Evolutionary conservation across 192 early-diverging fungal species (phyloP), one percentile per base, ranked within the genome.

Genomic region (Coemansia sp.): DNA sequence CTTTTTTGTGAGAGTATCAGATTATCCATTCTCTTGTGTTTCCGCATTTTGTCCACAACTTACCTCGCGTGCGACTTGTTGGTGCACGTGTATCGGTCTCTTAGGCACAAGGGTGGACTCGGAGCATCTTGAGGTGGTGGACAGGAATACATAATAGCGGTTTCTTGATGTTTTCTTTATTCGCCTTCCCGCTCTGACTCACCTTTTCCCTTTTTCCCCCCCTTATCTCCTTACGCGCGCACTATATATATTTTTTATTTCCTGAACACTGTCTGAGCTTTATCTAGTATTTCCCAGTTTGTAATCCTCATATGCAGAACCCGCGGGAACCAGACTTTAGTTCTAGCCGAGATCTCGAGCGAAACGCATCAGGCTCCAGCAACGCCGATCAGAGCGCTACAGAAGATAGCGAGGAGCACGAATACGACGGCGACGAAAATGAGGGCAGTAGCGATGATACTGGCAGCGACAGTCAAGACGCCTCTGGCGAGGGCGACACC

Each of bases 361-460:
- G 57, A 33, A 60, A 60, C 33, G 33, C 57, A 15, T 6, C 31
- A 2, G 57, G 31, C 31, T 60, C 57, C 7, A 60, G 31, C 33
- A 24, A 36, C 16, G 34, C 31, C 33, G 57, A 34, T 16, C 87
- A 88, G 64, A 73, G 89, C 29, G 79, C 87, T 24, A 50, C 80
- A 44, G 91, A 93, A 68, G 79, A 75, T 72, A 70, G 43, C 4
- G 79, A 79, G 70, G 81, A 70, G 1, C 31, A 38, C 34, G 31
- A 61, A 2, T 41, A 41, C 36, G 36, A 62, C n/a, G 36, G 39
- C 36, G 39, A 41, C 22, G 39, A 41, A 38, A 41, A 41, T 20
- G 66, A 63, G 18, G 72, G 66, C 63, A 66, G 64, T 40, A 74
- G 65, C 36, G 53, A 69, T 40, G 61, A 64, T 52, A 31, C 41